phyloP scores from a whole-genome alignment of 179 eudicot species.

The Vitellaria paradoxa region DNA sequence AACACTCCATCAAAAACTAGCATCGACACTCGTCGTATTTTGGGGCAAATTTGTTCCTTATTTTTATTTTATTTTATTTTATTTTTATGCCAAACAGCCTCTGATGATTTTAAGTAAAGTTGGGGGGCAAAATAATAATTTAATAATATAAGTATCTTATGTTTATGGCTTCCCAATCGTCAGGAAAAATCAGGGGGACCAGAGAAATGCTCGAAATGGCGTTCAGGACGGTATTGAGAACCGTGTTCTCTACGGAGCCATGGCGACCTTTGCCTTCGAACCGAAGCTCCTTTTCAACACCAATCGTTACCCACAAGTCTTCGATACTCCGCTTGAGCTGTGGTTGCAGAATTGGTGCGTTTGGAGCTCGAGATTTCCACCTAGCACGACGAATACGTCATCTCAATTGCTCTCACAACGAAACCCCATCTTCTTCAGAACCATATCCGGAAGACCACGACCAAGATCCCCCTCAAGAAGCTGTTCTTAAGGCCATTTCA shows the following conservation, averaged over 20 bases:
- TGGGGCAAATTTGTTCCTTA: too few relatives aligned
- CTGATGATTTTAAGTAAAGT: too few relatives aligned
- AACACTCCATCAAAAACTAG: too few relatives aligned
- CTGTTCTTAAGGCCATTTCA: constrained; percentile 89
- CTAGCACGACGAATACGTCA: constrained; percentile 21
- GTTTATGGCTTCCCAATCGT: too few relatives aligned
- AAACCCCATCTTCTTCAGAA: constrained; percentile 22
- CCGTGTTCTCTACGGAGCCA: constrained; percentile 36
- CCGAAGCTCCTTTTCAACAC: not conserved
- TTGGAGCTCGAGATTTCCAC: constrained; percentile 12
- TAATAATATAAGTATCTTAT: too few relatives aligned
- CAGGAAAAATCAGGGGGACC: too few relatives aligned
- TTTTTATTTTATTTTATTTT: too few relatives aligned
- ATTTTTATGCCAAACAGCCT: too few relatives aligned
- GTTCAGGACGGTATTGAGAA: constrained; percentile 31
- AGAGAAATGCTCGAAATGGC: constrained; percentile 37
- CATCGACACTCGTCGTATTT: too few relatives aligned
- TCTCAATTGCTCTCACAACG: constrained; percentile 38
- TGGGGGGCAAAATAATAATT: too few relatives aligned
- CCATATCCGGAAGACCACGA: constrained; percentile 27
- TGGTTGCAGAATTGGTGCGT: constrained; percentile 31
- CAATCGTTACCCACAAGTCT: constrained; percentile 16
- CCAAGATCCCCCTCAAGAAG: constrained; percentile 92
- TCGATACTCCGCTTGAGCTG: constrained; percentile 21
- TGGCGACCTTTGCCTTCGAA: constrained; percentile 30